These are phyloP conservation scores for Tolypocladium tropicale DNA, from an alignment of 2,329 filamentous ascomycete genomes.

Conservation along the genomic window DNA sequence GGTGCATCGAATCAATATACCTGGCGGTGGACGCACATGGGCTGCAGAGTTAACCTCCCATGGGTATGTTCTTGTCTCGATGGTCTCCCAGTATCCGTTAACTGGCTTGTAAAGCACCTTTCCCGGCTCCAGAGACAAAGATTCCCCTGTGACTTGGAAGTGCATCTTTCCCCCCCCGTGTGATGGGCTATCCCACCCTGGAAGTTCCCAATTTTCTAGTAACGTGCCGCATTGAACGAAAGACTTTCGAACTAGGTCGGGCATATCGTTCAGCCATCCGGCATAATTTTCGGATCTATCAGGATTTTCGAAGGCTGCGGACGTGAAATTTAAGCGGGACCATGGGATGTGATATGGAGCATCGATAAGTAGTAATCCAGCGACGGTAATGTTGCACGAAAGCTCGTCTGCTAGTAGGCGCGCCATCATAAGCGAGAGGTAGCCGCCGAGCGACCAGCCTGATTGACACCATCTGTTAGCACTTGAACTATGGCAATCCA, in stretches of 20 bases:
- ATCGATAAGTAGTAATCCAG: not conserved
- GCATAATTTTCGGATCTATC: not conserved
- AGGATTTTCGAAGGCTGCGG: not conserved
- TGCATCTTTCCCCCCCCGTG: no score
- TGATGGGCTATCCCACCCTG: no score
- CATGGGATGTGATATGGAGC: not conserved
- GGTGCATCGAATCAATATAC: no score
- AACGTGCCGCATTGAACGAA: not conserved
- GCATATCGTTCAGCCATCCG: not conserved
- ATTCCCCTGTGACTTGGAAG: no score
- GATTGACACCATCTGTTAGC: not conserved
- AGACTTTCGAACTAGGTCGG: not conserved
- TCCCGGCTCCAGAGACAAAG: no score
- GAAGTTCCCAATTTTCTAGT: not conserved
- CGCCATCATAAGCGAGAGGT: not conserved
- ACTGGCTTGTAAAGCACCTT: no score
- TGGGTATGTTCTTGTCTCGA: no score
- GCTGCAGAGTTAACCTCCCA: no score
- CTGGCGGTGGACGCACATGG: no score
- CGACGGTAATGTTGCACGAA: not conserved
- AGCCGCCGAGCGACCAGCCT: slow-evolving; percentile 3
- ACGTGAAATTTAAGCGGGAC: no score
- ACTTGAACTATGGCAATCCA: no score
- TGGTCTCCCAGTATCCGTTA: no score
- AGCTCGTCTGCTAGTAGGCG: not conserved